Evolutionary conservation across 441 rosid genomes (phyloP).

Genomic region (Jatropha podagrica): DNA sequence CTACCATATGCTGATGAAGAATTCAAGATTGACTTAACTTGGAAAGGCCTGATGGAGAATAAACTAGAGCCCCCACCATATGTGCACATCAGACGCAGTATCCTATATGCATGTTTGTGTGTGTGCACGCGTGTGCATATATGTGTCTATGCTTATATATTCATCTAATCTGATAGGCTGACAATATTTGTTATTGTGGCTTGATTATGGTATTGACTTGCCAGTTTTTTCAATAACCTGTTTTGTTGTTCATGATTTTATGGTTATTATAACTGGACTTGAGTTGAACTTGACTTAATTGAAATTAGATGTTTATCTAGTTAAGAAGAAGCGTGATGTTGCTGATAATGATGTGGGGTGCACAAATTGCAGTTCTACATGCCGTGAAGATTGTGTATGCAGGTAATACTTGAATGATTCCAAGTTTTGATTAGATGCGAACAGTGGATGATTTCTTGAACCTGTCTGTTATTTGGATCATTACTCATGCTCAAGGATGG

Average conservation of each 20-base stretch:
- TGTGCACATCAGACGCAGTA: conserved; percentile 93
- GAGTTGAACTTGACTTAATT: conserved; percentile 41
- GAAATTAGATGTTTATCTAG: conserved; percentile 72
- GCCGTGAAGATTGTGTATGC: conserved; percentile 87
- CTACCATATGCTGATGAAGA: conserved; percentile 81
- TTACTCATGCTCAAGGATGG: background rate
- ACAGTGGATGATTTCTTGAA: background rate
- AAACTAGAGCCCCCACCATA: conserved; percentile 82
- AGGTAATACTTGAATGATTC: conserved; percentile 43
- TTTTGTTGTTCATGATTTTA: background rate
- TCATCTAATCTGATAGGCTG: conserved; percentile 2
- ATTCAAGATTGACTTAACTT: conserved; percentile 73
- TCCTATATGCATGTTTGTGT: conserved; percentile 39
- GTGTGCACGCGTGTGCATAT: background rate
- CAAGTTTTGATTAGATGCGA: conserved; percentile 9
- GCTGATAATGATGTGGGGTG: conserved; percentile 74
- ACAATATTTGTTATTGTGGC: background rate
- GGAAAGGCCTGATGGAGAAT: conserved; percentile 53
- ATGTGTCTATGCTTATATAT: background rate
- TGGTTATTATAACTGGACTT: background rate
- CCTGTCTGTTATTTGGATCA: background rate
- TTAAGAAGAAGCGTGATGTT: conserved; percentile 78
- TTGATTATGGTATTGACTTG: background rate
- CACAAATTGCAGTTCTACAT: conserved; percentile 69
- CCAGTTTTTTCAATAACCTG: background rate